Evolutionary conservation across 805 yeast genomes (phyloP).

Genomic region (Metschnikowia colocasiae): DNA sequence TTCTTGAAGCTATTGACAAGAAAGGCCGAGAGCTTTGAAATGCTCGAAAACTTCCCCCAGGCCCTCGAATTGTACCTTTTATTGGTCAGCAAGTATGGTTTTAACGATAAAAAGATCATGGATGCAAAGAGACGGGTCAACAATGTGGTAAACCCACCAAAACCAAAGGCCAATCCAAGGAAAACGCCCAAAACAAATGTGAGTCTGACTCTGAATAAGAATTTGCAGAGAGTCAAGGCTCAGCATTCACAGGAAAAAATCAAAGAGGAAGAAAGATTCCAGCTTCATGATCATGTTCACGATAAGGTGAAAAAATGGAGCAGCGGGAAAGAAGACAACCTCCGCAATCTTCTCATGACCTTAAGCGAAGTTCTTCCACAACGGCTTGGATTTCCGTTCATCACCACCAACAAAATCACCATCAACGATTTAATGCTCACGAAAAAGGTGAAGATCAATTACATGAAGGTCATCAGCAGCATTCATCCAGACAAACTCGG

Average conservation of each 20-base stretch:
- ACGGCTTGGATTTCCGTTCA: constrained; percentile 28
- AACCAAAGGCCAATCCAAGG: constrained; percentile 9
- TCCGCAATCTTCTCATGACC: constrained; percentile 71
- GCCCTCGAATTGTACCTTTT: constrained; percentile 60
- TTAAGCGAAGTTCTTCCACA: constrained; percentile 59
- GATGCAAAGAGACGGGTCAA: constrained; percentile 83
- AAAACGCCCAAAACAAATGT: constrained; percentile 14
- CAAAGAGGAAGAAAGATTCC: constrained; percentile 37
- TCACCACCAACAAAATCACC: constrained; percentile 40
- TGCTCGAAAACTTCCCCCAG: constrained; percentile 62
- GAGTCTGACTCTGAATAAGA: constrained; percentile 1
- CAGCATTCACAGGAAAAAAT: constrained; percentile 14
- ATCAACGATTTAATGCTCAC: constrained; percentile 79
- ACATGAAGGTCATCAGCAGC: constrained; percentile 75
- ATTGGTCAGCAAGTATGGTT: constrained; percentile 62
- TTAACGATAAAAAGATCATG: constrained; percentile 57
- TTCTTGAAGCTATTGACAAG: constrained; percentile 68
- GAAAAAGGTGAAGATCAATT: constrained; percentile 79
- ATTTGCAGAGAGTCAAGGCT: constrained; percentile 39
- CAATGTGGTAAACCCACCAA: constrained; percentile 56
- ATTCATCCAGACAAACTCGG: constrained; percentile 85
- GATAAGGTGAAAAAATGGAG: constrained; percentile 59
- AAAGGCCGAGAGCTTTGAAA: constrained; percentile 83
- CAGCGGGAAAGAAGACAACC: constrained; percentile 70
- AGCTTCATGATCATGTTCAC: constrained; percentile 61